These are phyloP conservation scores for Entomortierella beljakovae DNA, from an alignment of 192 early-diverging fungal genomes.

Conservation along the genomic window DNA sequence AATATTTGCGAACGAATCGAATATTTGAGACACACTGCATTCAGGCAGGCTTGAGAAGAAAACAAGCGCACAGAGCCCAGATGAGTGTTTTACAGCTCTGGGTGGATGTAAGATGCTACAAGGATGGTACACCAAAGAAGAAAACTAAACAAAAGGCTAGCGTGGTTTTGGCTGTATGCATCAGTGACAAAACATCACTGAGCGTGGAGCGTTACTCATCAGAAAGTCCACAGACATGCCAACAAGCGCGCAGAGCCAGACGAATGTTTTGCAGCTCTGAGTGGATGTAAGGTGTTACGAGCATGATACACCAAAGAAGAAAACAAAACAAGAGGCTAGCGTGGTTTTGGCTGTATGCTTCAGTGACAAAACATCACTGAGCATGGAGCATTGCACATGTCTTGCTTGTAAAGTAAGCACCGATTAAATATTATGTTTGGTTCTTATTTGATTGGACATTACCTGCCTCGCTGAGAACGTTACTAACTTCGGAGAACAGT, in stretches of 20 bases:
- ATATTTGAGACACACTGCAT: constrained; percentile 3
- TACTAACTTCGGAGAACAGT: too few relatives aligned
- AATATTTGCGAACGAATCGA: too few relatives aligned
- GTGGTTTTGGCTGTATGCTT: constrained; percentile 40
- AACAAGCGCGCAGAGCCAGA: constrained; percentile 24
- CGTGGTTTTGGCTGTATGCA: constrained; percentile 41
- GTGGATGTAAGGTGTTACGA: constrained; percentile 19
- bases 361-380: constrained; percentile 41
- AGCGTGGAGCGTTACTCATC: constrained; percentile 29
- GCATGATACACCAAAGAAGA: constrained; percentile 44
- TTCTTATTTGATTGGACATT: too few relatives aligned
- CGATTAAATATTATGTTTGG: not conserved
- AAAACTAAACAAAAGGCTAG: constrained; percentile 36
- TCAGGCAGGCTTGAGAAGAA: constrained; percentile 25
- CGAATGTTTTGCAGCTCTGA: constrained; percentile 28
- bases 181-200: constrained; percentile 42
- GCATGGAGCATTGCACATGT: constrained; percentile 34
- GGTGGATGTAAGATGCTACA: constrained; percentile 24
- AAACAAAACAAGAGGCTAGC: constrained; percentile 33
- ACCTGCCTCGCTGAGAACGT: too few relatives aligned
- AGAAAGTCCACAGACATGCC: constrained; percentile 5
- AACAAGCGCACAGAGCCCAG: constrained; percentile 29
- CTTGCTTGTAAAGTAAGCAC: constrained; percentile 6
- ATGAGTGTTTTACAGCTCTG: constrained; percentile 29
- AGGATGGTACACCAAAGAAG: constrained; percentile 38